Evolutionary conservation across 257 asterid species (phyloP), one percentile per base, ranked within the genome.

Genomic region (Capsicum baccatum): DNA sequence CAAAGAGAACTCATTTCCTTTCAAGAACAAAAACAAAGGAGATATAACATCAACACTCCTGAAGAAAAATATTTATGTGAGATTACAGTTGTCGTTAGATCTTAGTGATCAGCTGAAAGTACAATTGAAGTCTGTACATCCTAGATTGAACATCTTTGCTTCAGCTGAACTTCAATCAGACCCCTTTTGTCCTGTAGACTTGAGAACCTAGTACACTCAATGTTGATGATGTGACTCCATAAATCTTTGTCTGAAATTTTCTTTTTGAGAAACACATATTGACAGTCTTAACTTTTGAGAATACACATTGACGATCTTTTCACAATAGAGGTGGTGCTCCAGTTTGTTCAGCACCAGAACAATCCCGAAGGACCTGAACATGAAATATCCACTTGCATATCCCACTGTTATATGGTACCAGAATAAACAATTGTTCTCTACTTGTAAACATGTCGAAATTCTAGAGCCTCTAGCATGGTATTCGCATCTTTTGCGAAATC

Each of bases 81-180:
- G 52, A 68, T 68, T 68, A 68, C 52, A 68, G 17, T 68, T 68
- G 13, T 14, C 42, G 54, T 39, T 13, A 68, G 76, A 37, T 68
- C 12, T 37, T 68, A 37, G 14, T 35, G 37, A 21, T 15, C 54
- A 68, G 21, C 50, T 14, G 21, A 68, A 63, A 21, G 52, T 33
- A 68, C 76, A 68, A 5, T 6, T 67, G 48, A 2, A 67, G 50
- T 6, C 48, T 35, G 73, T 13, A 35, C 50, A 35, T 35, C 50
- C 74, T 35, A 67, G 50, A 35, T 67, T 6, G 76, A 37, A 15
- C 54, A 14, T 68, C 54, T 68, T 33, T 66, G 19, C 73, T 33
- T 68, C 76, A 37, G 26, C 26, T 67, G 76, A 52, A 68, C 76
- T 37, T 68, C 76, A 11, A 37, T 68, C 52, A 68, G 52, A 68